Base-by-base conservation (phyloP, 768 basidiomycete species). In the Phaeotremella skinneri region DNA sequence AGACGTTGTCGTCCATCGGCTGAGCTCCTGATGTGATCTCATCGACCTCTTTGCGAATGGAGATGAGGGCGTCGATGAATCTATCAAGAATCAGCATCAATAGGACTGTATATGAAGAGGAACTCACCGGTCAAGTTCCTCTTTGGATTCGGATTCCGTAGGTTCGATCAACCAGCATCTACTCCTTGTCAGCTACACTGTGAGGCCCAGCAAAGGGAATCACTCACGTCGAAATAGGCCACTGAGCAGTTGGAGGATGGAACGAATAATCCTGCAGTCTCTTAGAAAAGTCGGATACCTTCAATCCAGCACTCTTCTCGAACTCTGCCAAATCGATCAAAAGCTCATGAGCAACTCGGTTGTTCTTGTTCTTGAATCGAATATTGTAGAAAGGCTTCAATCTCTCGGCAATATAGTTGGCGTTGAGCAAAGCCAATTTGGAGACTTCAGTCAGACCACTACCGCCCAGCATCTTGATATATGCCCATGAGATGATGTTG, bases 381-480 rank as follows among this genome's bases (percentile, higher is more conserved):
- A 97, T 78, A 56, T 80, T 90, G 77, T 97, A 98, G 76, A 91
- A 84, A 16, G 83, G 84, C 49, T 86, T 83, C 31, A 99, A 84
- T 48, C 91, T 85, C 69, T 87, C 83, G 20, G 93, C 92, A 84
- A 97, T 96, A 78, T 98, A 99, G 78, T 99, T 99, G 49, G 96
- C 96, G 71, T 87, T 97, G 42, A 99, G 83, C 29, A 99, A 82
- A 1, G 96, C 91, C 29, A 90, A 79, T 68, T 88, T 89, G 2
- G 92, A 89, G 0, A 91, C 86, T 59, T 91, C 83, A 23, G 85
- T 83, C 26, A 99, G 83, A 5, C 96, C 96, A 55, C 84, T 80
- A 6, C 93, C 94, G 26, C 96, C 96, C n/a, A 99, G 84, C 96
- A 99, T 98, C 80, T 90, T 94, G 82, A 96, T 90, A 78, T 96